Percentiles rank a stretch among this genome's conserved stretches.
Conservation (phyloP, 2,329 filamentous ascomycete genomes). For the Rutstroemia sp. region DNA sequence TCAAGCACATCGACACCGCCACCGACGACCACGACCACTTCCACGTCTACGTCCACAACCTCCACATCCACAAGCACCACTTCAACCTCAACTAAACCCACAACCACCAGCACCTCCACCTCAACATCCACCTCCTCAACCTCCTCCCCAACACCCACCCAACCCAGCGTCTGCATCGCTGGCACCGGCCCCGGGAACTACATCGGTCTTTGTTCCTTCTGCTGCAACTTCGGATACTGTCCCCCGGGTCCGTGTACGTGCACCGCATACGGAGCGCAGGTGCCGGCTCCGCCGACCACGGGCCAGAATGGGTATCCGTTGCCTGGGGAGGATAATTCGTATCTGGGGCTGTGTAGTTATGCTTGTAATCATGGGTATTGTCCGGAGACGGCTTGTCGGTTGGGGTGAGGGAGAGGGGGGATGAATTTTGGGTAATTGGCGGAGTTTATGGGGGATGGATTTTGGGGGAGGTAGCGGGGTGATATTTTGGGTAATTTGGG, state of each 20-base stretch:
- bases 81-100: not conserved
- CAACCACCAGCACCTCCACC: not conserved
- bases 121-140: not conserved
- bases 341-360: slow-evolving; percentile 40
- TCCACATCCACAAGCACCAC: not conserved
- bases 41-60: not conserved
- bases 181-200: slow-evolving; percentile 31
- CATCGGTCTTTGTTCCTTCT: slow-evolving; percentile 31
- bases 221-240: slow-evolving; percentile 23
- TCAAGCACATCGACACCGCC: not conserved
- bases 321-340: slow-evolving; percentile 30
- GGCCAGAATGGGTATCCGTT: slow-evolving; percentile 31
- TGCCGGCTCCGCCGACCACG: slow-evolving; percentile 19
- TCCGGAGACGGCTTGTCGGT: slow-evolving; percentile 1
- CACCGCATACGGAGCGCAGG: slow-evolving; percentile 12
- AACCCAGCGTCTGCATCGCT: slow-evolving; percentile 14
- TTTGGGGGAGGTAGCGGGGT: too few relatives aligned
- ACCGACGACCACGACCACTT: not conserved
- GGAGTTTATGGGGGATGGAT: too few relatives aligned
- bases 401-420: not conserved
- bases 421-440: too few relatives aligned
- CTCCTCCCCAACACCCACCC: not conserved
- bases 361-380: slow-evolving; percentile 39
- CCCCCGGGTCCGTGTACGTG: slow-evolving; percentile 20
- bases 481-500: too few relatives aligned